These are phyloP conservation scores for Bombardia bombarda DNA, from an alignment of 495 filamentous ascomycete species.

Conservation along the genomic window DNA sequence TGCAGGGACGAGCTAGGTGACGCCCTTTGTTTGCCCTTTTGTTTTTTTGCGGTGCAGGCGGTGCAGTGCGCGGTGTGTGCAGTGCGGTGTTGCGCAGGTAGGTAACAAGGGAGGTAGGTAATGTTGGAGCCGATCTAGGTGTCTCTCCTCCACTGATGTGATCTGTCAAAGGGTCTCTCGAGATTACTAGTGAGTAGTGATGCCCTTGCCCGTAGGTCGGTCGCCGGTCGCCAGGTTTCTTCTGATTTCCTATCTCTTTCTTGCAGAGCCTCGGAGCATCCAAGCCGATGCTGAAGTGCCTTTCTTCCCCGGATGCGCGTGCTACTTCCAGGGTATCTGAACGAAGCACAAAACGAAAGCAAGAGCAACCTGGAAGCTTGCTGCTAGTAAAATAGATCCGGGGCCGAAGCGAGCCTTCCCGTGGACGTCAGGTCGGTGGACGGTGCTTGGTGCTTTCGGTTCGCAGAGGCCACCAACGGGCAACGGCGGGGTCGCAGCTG, in stretches of 20 bases:
- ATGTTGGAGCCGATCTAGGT: constrained; percentile 5
- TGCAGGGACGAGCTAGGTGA: background rate
- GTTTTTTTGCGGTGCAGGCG: background rate
- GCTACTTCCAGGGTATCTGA: no score
- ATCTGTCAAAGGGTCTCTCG: constrained; percentile 3
- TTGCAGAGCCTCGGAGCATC: no score
- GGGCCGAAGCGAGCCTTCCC: no score
- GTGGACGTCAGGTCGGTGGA: background rate
- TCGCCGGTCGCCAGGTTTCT: background rate
- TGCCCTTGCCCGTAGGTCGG: no score
- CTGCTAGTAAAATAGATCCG: background rate
- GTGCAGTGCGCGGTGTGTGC: background rate
- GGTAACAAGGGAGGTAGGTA: background rate
- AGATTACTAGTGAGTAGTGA: background rate
- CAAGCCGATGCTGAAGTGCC: no score
- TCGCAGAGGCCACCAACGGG: constrained; percentile 20
- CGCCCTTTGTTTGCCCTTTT: background rate
- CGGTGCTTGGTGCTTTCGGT: background rate
- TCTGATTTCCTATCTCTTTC: background rate
- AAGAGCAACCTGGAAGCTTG: background rate
- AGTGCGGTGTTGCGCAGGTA: background rate
- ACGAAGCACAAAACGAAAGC: background rate
- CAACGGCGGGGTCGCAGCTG: constrained; percentile 22
- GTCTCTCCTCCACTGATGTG: constrained; percentile 9
- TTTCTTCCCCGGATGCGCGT: background rate